Evolutionary conservation across 768 basidiomycete species (phyloP).

Genomic region (Dictyophora rubrovolvata): DNA sequence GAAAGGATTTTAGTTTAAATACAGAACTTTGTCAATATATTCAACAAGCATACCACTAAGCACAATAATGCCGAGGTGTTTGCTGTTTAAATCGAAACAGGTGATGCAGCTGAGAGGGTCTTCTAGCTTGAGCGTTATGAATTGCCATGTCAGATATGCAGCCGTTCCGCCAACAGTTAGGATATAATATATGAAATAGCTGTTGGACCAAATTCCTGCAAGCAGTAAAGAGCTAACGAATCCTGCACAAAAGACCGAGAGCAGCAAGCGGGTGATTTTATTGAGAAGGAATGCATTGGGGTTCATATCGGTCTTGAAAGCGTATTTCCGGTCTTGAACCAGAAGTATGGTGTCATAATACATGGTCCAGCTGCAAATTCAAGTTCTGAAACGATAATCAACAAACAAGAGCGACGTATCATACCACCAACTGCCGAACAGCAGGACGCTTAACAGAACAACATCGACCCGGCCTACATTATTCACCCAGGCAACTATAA

Average conservation of each 20-base stretch:
- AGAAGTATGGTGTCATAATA: conserved; percentile 42
- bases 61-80: neutral
- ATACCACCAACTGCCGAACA: conserved; percentile 1
- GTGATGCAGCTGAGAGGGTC: conserved; percentile 32
- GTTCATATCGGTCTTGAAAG: conserved; percentile 33
- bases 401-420: neutral
- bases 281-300: conserved; percentile 38
- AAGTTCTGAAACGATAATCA: neutral
- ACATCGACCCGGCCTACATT: neutral
- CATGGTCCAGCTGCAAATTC: conserved; percentile 30
- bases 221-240: neutral
- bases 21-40: neutral
- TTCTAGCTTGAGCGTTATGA: conserved; percentile 32
- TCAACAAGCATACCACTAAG: neutral
- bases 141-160: conserved; percentile 38
- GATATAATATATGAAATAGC: conserved; percentile 21
- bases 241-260: conserved; percentile 21
- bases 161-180: conserved; percentile 37
- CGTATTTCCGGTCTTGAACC: conserved; percentile 39
- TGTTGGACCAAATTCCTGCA: neutral
- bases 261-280: conserved; percentile 26
- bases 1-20: neutral
- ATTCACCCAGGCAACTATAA: neutral
- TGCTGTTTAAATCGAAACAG: neutral
- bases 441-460: neutral